These are phyloP conservation scores for Fusarium nygamai DNA, from an alignment of 2,329 filamentous ascomycete genomes.

Conservation along the genomic window DNA sequence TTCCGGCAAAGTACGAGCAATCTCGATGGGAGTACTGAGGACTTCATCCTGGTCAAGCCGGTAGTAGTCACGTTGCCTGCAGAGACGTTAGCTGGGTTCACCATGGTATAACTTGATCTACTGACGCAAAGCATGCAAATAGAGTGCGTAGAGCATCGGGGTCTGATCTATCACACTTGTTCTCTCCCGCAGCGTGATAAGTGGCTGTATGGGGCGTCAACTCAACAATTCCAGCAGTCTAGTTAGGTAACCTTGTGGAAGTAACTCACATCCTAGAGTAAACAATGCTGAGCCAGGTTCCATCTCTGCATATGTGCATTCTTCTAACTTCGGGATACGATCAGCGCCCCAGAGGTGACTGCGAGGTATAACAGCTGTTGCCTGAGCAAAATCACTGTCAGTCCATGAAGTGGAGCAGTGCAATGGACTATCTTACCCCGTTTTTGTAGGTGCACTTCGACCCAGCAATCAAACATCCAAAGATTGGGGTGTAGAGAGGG, in stretches of 20 bases:
- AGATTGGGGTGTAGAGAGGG: neutral
- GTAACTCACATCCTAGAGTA: neutral
- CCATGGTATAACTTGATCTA: neutral
- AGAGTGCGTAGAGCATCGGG: neutral
- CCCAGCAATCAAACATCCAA: neutral
- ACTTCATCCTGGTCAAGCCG: neutral
- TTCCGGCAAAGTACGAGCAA: neutral
- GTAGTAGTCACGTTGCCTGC: neutral
- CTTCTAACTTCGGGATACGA: neutral
- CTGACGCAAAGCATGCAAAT: neutral
- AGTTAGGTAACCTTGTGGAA: neutral
- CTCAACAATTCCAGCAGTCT: no score
- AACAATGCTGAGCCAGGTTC: neutral
- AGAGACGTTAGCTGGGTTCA: neutral
- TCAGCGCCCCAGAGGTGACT: neutral
- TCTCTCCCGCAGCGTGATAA: neutral
- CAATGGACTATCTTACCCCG: neutral
- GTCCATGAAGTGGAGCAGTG: neutral
- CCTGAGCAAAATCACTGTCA: neutral
- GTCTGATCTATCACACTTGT: neutral
- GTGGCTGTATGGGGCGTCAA: neutral
- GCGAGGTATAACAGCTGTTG: neutral
- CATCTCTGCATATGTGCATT: neutral
- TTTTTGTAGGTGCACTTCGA: slow-evolving; percentile 1
- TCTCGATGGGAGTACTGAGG: neutral